A percentile compares a stretch with the other conserved stretches of the same genome.
Conservation (phyloP, 2,329 filamentous ascomycete genomes). For the Xylariaceae sp. region DNA sequence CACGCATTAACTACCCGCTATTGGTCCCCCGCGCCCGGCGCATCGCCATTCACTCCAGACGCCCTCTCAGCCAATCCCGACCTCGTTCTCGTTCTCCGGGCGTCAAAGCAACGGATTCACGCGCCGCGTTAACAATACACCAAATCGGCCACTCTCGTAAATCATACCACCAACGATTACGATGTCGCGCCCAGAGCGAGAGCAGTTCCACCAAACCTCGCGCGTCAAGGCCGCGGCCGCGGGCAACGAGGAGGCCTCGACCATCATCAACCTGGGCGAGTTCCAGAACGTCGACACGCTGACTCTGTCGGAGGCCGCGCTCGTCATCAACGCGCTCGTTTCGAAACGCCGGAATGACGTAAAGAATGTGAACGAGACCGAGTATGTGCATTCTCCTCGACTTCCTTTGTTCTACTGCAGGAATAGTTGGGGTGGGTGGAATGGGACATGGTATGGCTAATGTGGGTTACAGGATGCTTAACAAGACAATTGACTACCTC, state of each 20-base stretch:
- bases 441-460: constrained; percentile 6
- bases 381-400: constrained; percentile 48
- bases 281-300: constrained; percentile 89
- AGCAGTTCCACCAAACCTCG: constrained; percentile 47
- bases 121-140: background rate
- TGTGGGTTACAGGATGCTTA: constrained; percentile 56
- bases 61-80: constrained; percentile 3
- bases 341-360: constrained; percentile 72
- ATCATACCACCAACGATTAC: background rate
- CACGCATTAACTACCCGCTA: background rate
- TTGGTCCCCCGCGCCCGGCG: constrained; percentile 10
- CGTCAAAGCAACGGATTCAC: background rate
- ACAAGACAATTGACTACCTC: constrained; percentile 86
- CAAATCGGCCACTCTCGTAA: background rate
- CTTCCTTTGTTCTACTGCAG: too few relatives aligned
- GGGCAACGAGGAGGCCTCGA: constrained; percentile 82
- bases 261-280: constrained; percentile 80
- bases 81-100: too few relatives aligned
- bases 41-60: constrained; percentile 9
- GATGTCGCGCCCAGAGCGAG: constrained; percentile 15
- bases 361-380: constrained; percentile 78
- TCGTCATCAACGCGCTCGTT: constrained; percentile 86
- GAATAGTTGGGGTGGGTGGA: too few relatives aligned
- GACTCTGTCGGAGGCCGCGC: constrained; percentile 83
- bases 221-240: constrained; percentile 63